These are phyloP conservation scores for Colletotrichum tabaci DNA, from an alignment of 2,329 filamentous ascomycete species.

Conservation along the genomic window DNA sequence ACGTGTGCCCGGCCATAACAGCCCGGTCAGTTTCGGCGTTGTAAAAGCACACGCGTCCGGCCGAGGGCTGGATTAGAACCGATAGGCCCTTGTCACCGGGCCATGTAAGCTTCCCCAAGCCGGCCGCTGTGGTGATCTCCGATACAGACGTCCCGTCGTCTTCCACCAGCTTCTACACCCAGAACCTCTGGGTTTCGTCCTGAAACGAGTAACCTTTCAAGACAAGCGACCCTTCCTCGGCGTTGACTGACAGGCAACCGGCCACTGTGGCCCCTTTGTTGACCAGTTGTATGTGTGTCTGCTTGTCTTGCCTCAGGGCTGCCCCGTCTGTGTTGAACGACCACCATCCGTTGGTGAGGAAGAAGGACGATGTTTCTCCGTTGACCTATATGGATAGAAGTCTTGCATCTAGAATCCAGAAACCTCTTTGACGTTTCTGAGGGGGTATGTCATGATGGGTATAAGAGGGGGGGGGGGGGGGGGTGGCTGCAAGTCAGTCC, in stretches of 20 bases:
- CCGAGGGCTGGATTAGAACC: neutral
- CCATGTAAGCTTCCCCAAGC: neutral
- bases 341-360: neutral
- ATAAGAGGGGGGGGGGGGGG: too few species aligned
- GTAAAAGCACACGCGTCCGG: neutral
- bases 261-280: neutral
- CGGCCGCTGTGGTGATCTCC: neutral
- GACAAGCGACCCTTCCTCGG: neutral
- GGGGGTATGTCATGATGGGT: too few species aligned
- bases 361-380: neutral
- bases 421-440: too few species aligned
- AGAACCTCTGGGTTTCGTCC: neutral
- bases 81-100: neutral
- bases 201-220: neutral
- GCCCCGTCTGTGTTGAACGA: neutral
- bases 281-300: neutral
- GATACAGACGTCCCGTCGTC: neutral
- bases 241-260: neutral
- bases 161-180: neutral
- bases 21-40: neutral
- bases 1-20: neutral
- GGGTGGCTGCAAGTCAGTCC: too few species aligned
- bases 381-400: neutral
- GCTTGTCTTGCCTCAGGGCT: neutral
- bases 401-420: too few species aligned